Conservation (phyloP, 768 basidiomycete species). For the Xerocomellus dryophilus region DNA sequence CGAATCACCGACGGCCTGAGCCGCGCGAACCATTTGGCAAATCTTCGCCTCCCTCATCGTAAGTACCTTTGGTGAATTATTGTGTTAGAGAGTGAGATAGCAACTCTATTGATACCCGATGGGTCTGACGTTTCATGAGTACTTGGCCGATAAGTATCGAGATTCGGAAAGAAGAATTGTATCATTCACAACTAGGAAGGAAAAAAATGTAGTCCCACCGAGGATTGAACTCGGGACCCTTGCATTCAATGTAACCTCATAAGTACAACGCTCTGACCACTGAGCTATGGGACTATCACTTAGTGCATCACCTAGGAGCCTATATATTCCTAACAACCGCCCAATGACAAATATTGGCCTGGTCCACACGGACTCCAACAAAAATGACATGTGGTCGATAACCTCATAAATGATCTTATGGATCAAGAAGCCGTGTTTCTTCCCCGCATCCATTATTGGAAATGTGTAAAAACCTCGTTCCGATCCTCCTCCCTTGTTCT, state of each 20-base stretch:
- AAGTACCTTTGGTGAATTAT: neutral
- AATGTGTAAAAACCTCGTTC: slow-evolving; percentile 61
- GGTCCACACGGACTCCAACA: no score
- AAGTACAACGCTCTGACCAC: slow-evolving; percentile 64
- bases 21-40: neutral
- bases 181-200: neutral
- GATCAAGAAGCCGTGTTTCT: slow-evolving; percentile 32
- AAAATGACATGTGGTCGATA: neutral
- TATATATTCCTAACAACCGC: neutral
- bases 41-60: neutral
- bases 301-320: accelerated
- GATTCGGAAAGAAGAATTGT: neutral
- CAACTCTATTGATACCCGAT: no score
- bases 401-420: slow-evolving; percentile 2
- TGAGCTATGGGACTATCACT: slow-evolving; percentile 52
- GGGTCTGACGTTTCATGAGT: no score
- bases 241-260: slow-evolving; percentile 54
- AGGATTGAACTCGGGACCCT: slow-evolving; percentile 64
- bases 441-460: slow-evolving; percentile 44
- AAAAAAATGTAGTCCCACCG: slow-evolving; percentile 53
- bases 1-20: neutral
- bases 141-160: neutral
- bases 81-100: neutral
- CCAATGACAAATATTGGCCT: neutral
- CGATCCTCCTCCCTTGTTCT: slow-evolving; percentile 73